Evolutionary conservation across 768 basidiomycete genomes (phyloP), one percentile per base, ranked within the genome.

Genomic region (Auricularia cornea): DNA sequence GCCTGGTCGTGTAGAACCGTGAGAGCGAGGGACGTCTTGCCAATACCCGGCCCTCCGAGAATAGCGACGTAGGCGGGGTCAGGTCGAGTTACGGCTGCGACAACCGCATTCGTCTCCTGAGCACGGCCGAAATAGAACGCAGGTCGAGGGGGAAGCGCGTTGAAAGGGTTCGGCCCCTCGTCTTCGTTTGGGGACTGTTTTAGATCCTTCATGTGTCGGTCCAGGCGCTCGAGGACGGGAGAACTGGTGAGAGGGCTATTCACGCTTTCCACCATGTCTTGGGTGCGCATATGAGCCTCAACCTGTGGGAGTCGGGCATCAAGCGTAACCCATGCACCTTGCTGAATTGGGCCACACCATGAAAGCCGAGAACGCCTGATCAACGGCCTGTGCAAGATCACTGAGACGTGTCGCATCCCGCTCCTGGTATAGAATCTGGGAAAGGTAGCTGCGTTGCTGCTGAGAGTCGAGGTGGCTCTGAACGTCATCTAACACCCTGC

Each of bases 11-110:
- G 66, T 33, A 73, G 69, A 23, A 76, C 71, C 3, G 73, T 72
- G 11, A 76, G 70, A 2, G 78, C 76, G 35, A 74, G 64, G 3
- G 75, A 68, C 3, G 78, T 78, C 66, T 79, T 79, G 14, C 78
- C 77, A 65, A 78, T 77, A 12, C 78, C 78, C 2, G 76, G 78
- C 2, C 62, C 38, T 8, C 72, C 72, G 32, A 72, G 65, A 57
- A 72, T 64, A 61, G 60, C 66, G 59, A 62, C 60, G 35, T 20
- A 63, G 30, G 54, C 54, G 26, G 54, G 26, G 12, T 57, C 16
- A 26, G 16, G 18, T 6, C 18, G 4, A 10, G 4, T 11, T 4
- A 57, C 6, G 23, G 16, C 26, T 6, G 18, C 16, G 5, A 57
- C 16, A 20, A 57, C 28, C 6, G 26, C 26, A 1, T 57, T 6